These are phyloP conservation scores for Setomelanomma holmii DNA, from an alignment of 2,329 filamentous ascomycete genomes.

Conservation along the genomic window DNA sequence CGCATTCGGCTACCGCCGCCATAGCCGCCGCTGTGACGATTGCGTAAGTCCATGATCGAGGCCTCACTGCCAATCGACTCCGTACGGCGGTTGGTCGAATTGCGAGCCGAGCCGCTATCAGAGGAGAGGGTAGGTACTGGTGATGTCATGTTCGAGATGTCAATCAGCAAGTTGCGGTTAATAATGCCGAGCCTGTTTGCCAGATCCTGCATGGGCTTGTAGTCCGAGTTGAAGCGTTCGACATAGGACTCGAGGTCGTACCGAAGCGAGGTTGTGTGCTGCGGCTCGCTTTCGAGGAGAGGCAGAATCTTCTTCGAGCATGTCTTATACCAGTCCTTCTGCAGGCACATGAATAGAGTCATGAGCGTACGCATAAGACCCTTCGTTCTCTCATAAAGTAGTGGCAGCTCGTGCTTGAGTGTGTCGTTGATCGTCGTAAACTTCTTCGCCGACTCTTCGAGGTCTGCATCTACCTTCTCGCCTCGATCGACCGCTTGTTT, in stretches of 20 bases:
- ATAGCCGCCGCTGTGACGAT: conserved; percentile 72
- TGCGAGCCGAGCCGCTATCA: conserved; percentile 51
- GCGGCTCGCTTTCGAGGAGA: conserved; percentile 66
- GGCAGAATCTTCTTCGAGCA: conserved; percentile 84
- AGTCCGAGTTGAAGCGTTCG: conserved; percentile 79
- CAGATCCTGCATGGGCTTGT: conserved; percentile 72
- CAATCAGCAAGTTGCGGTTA: conserved; percentile 71
- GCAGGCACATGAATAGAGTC: conserved; percentile 82
- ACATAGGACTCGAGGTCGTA: conserved; percentile 77
- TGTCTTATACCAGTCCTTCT: conserved; percentile 80
- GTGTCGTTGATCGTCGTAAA: conserved; percentile 93
- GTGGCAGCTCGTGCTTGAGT: conserved; percentile 88
- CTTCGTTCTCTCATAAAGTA: conserved; percentile 80
- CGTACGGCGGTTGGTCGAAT: conserved; percentile 54
- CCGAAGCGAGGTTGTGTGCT: conserved; percentile 58
- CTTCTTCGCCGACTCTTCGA: conserved; percentile 82
- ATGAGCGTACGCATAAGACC: conserved; percentile 84
- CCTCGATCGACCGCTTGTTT: conserved; percentile 78
- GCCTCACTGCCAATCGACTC: conserved; percentile 50
- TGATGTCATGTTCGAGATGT: conserved; percentile 67
- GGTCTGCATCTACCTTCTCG: conserved; percentile 87
- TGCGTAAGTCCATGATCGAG: conserved; percentile 43
- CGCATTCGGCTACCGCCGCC: conserved; percentile 39
- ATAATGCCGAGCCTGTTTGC: conserved; percentile 76
- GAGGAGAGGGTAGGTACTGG: conserved; percentile 54